Conservation (phyloP, 345 rosid genomes). For the Conringia planisiliqua region DNA sequence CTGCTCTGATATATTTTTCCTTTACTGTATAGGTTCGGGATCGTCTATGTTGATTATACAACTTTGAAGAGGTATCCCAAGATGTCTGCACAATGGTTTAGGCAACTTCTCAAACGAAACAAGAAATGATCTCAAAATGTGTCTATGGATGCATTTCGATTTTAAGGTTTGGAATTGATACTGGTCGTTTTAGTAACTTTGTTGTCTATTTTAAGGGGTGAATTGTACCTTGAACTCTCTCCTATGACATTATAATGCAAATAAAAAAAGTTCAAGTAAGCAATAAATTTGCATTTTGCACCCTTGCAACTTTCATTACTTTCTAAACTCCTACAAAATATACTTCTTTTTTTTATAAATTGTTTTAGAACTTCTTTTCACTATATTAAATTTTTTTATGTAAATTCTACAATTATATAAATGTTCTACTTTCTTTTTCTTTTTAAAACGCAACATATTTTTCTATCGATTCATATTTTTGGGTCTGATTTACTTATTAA, state of each 20-base stretch:
- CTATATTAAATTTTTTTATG: too few species aligned
- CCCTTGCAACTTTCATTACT: background rate
- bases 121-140: constrained; percentile 16
- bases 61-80: constrained; percentile 81
- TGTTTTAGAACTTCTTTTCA: too few species aligned
- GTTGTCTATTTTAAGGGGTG: background rate
- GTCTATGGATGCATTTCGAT: background rate
- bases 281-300: background rate
- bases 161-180: background rate
- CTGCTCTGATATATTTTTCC: background rate
- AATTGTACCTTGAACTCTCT: background rate
- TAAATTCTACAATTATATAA: too few species aligned
- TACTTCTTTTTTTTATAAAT: too few species aligned
- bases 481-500: too few species aligned
- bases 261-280: background rate
- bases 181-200: background rate
- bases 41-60: constrained; percentile 73
- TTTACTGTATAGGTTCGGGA: constrained; percentile 51
- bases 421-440: too few species aligned
- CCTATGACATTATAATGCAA: background rate
- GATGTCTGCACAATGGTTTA: constrained; percentile 94
- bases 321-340: background rate
- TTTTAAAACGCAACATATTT: too few species aligned
- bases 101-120: constrained; percentile 47
- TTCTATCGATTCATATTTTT: too few species aligned